These are phyloP conservation scores for Aureobasidium sp. DNA, from an alignment of 2,329 filamentous ascomycete genomes.

Conservation along the genomic window DNA sequence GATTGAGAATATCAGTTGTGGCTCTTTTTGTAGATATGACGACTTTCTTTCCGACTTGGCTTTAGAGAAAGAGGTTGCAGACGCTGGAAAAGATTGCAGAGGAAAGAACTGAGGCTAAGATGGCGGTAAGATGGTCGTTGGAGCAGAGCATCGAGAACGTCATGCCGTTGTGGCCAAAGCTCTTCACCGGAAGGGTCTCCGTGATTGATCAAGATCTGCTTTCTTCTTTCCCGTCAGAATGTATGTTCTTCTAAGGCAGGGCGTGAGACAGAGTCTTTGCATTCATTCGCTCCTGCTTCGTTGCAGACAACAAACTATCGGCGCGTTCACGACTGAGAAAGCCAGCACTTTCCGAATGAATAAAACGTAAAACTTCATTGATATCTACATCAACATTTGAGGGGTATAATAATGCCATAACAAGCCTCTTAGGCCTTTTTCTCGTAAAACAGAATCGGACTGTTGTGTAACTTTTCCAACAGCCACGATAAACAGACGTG, in stretches of 20 bases:
- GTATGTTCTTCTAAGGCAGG: too few species aligned
- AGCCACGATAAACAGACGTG: neutral
- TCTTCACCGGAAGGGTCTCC: neutral
- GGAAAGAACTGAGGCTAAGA: neutral
- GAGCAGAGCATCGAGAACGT: neutral
- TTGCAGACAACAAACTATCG: neutral
- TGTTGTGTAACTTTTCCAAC: neutral
- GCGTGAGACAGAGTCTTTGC: too few species aligned
- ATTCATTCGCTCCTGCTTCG: neutral
- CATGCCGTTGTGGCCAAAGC: neutral
- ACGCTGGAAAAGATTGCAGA: too few species aligned
- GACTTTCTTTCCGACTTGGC: neutral
- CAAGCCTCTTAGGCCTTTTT: neutral
- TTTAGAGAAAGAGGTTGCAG: neutral
- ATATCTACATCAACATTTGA: neutral
- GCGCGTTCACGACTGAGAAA: neutral
- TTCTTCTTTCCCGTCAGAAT: too few species aligned
- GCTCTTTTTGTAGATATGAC: too few species aligned
- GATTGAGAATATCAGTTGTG: neutral
- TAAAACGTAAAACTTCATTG: neutral
- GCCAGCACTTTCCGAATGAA: too few species aligned
- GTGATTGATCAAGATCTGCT: neutral
- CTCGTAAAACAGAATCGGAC: neutral
- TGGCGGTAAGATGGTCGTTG: neutral
- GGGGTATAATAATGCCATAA: neutral